Evolutionary conservation across 768 basidiomycete genomes (phyloP).

Genomic region (Hypholoma sublateritium): DNA sequence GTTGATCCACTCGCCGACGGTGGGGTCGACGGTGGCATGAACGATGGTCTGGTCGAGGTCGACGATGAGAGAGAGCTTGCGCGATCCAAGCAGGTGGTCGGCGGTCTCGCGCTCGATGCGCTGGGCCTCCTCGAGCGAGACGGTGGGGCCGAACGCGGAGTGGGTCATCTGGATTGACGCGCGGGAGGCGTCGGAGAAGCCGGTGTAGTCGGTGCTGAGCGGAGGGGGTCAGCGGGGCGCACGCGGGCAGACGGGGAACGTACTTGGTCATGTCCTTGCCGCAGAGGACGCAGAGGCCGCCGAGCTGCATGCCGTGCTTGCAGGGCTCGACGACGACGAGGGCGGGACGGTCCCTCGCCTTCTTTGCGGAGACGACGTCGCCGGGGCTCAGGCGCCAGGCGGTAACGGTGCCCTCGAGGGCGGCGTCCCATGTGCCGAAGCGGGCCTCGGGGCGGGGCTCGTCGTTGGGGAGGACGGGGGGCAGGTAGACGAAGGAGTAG

Average conservation of each 20-base stretch:
- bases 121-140: constrained; percentile 90
- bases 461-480: constrained; percentile 35
- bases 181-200: constrained; percentile 81
- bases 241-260: constrained; percentile 25
- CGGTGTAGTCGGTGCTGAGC: constrained; percentile 76
- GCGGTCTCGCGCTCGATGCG: constrained; percentile 85
- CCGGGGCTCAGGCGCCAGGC: constrained; percentile 69
- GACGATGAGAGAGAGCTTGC: constrained; percentile 92
- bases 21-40: constrained; percentile 97
- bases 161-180: constrained; percentile 95
- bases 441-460: constrained; percentile 56
- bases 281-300: constrained; percentile 90
- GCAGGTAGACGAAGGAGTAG: constrained; percentile 73
- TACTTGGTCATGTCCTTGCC: constrained; percentile 95
- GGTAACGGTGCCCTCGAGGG: constrained; percentile 76
- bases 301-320: constrained; percentile 91
- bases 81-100: constrained; percentile 67
- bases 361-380: constrained; percentile 59
- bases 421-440: constrained; percentile 89
- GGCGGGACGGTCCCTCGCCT: constrained; percentile 59
- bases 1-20: constrained; percentile 94
- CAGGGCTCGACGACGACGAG: constrained; percentile 86
- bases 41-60: constrained; percentile 99
- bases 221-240: constrained; percentile 9
- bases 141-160: constrained; percentile 86